These are phyloP conservation scores for Porphyra umbilicalis DNA, from an alignment of 31 red algal species.

Conservation along the genomic window DNA sequence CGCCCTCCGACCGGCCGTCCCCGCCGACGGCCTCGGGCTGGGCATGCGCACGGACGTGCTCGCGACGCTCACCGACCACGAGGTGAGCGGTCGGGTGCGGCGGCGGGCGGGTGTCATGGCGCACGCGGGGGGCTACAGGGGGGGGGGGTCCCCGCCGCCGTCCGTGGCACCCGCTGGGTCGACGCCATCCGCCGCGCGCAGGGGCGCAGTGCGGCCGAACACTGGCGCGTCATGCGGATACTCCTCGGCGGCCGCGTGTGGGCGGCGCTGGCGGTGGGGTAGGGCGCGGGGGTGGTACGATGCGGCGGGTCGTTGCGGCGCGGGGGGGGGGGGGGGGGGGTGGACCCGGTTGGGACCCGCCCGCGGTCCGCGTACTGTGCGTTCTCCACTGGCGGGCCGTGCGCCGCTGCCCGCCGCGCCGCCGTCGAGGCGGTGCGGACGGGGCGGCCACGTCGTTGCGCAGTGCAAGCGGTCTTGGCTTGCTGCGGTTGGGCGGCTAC, in stretches of 20 bases:
- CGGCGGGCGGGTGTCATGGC: neutral
- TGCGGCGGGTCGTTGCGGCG: neutral
- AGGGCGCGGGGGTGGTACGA: neutral
- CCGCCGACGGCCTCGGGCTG: neutral
- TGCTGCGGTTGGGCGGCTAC: too few species aligned
- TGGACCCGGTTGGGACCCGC: too few species aligned
- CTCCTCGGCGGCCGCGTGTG: neutral
- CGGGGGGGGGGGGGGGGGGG: neutral
- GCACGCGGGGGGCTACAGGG: neutral
- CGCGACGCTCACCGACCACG: neutral
- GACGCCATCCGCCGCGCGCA: neutral
- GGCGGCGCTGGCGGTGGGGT: neutral
- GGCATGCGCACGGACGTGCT: neutral
- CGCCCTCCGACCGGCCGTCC: neutral
- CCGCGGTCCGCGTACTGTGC: too few species aligned
- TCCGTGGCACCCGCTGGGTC: neutral
- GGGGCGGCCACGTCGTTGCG: too few species aligned
- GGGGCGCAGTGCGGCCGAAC: neutral
- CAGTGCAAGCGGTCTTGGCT: too few species aligned
- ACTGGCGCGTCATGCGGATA: neutral
- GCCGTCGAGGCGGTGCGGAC: too few species aligned
- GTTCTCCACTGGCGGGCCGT: too few species aligned
- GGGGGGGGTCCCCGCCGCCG: neutral
- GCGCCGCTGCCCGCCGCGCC: too few species aligned
- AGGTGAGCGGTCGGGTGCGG: neutral